Conservation (phyloP, 371 early-diverging fungal species). For the Catenaria anguillulae region DNA sequence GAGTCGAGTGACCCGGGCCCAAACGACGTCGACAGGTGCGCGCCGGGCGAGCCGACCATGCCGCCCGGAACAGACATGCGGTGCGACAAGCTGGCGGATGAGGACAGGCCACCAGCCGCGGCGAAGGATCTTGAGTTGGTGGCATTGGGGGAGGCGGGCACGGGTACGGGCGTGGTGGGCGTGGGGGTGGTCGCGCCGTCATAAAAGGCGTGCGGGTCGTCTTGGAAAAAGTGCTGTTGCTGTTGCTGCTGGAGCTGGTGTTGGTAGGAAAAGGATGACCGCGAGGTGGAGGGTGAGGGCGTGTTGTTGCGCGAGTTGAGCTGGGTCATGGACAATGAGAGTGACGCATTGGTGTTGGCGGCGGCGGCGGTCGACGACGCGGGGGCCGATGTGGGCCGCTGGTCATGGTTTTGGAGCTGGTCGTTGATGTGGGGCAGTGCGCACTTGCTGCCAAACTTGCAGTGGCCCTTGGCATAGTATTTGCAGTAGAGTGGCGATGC, state of each 20-base stretch:
- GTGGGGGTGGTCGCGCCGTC: too few relatives aligned
- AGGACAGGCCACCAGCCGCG: too few relatives aligned
- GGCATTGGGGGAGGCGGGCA: too few relatives aligned
- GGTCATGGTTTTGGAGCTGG: conserved; percentile 15
- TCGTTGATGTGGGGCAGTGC: conserved; percentile 41
- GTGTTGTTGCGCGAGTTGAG: conserved; percentile 14
- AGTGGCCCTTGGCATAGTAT: conserved; percentile 61
- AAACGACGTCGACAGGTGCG: too few relatives aligned
- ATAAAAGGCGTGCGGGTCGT: too few relatives aligned
- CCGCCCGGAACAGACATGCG: too few relatives aligned
- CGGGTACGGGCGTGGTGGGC: too few relatives aligned
- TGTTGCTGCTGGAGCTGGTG: conserved; percentile 7
- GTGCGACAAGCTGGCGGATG: too few relatives aligned
- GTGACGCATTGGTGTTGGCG: conserved; percentile 53
- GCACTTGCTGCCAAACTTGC: conserved; percentile 64
- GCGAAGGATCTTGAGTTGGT: too few relatives aligned
- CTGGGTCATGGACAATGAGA: conserved; percentile 31
- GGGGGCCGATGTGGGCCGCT: conserved; percentile 13
- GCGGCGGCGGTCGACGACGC: conserved; percentile 20
- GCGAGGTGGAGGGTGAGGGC: conserved; percentile 15
- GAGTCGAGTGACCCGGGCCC: too few relatives aligned
- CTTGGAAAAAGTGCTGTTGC: conserved; percentile 11
- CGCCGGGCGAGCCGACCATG: too few relatives aligned
- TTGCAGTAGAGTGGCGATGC: conserved; percentile 50
- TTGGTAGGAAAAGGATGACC: conserved; percentile 16